Evolutionary conservation across 139 green algal species (phyloP).

Genomic region (Protoeuglena noctilucae): DNA sequence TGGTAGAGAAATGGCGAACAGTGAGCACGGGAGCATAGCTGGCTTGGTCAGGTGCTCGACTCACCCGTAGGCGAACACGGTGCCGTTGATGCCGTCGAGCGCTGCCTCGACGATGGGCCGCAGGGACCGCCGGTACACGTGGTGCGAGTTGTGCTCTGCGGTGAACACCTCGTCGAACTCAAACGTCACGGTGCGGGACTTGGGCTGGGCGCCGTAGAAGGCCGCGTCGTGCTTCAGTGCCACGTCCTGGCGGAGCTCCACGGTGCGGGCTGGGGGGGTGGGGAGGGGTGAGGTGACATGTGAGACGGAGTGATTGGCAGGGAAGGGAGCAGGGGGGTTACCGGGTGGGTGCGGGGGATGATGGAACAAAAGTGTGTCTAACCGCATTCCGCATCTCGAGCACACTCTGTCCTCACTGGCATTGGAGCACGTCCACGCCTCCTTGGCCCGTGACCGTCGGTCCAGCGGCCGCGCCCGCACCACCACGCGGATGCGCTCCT

Average conservation of each 20-base stretch:
- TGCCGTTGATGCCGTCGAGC: conserved; percentile 19
- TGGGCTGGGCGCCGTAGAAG: background rate
- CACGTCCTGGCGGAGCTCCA: background rate
- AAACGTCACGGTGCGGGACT: conserved; percentile 2
- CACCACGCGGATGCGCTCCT: background rate
- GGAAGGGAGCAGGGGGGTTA: too few relatives aligned
- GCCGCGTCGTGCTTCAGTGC: background rate
- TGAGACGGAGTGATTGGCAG: too few relatives aligned
- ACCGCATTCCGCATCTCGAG: background rate
- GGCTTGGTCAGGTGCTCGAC: too few relatives aligned
- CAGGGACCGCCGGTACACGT: conserved; percentile 8
- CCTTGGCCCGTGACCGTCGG: background rate
- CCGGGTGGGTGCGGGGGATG: too few relatives aligned
- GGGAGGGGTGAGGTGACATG: too few relatives aligned
- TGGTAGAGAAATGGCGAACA: too few relatives aligned
- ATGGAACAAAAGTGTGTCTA: too few relatives aligned
- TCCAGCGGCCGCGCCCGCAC: background rate
- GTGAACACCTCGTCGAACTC: conserved; percentile 12
- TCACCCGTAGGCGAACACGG: conserved; percentile 22
- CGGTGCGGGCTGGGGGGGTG: too few relatives aligned
- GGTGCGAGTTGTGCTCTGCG: conserved; percentile 3
- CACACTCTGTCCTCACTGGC: background rate
- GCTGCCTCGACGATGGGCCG: conserved; percentile 11
- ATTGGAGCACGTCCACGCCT: background rate
- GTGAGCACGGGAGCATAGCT: too few relatives aligned